Evolutionary conservation across 2,329 filamentous ascomycete genomes (phyloP), one percentile per base, ranked within the genome.

Genomic region (Aspergillus thermomutatus): DNA sequence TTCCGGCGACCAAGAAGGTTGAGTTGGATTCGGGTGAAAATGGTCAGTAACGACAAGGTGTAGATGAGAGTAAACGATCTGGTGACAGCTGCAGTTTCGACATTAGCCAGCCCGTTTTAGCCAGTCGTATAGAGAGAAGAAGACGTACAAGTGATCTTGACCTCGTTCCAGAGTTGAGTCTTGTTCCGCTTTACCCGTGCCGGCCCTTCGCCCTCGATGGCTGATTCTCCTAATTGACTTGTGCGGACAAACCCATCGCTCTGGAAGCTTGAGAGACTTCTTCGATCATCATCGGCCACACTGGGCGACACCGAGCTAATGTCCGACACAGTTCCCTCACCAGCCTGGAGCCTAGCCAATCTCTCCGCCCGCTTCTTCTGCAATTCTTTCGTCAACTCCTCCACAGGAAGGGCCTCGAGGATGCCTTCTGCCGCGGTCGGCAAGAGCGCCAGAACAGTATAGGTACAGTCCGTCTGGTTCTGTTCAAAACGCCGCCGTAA

Each of bases 391-490:
- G 93, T 93, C 68, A 97, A 91, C 68, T 90, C 87, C 74, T 99
- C 94, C 46, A 96, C 96, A 53, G 95, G 91, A 66, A 97, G 85
- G 31, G 89, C 87, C 64, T 91, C 87, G 68, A 97, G 81, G 66
- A 99, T 89, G 71, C 95, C 93, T 64, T 94, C 87, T 25, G 92
- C 92, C 6, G 92, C 90, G 34, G 93, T 96, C 4, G 94, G 94
- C 9, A 99, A 83, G 54, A 99, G 86, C 28, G 93, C 94, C n/a
- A 97, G 87, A 47, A 97, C 92, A 40, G 94, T 99, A 73, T 95
- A 97, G 49, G 93, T 97, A 77, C 94, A 99, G 76, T 99, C 94
- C 72, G 96, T 93, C 73, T 99, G 94, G 75, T 99, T 99, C 77
- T 99, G 94, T 75, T 97, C 91, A 77, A 99, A 99, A 70, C 94